A percentile compares a stretch with the other conserved stretches of the same genome.
Conservation (phyloP, 1,284 basidiomycete genomes). For the Vanrija sp. region DNA sequence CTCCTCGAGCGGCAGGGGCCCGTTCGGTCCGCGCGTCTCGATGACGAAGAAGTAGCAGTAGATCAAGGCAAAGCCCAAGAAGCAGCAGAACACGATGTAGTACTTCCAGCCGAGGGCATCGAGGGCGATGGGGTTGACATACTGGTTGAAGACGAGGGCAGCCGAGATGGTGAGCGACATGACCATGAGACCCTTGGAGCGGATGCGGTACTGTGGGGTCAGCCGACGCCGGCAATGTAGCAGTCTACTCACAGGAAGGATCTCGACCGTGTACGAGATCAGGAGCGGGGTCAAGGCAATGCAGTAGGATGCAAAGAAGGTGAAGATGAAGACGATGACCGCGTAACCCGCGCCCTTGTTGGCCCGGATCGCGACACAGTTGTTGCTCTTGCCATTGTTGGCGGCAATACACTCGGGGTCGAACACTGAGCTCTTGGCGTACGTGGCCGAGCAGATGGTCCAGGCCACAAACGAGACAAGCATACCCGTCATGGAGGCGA, state of each 20-base stretch:
- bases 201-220: conserved; percentile 47
- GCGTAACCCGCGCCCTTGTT: neutral
- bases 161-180: conserved; percentile 40
- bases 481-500: conserved; percentile 65
- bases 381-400: neutral
- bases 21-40: conserved; percentile 34
- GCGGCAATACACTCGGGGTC: neutral
- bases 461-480: conserved; percentile 60
- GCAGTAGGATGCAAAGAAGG: conserved; percentile 14
- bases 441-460: conserved; percentile 65
- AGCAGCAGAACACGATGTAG: conserved; percentile 37
- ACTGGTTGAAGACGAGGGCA: conserved; percentile 44
- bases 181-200: conserved; percentile 72
- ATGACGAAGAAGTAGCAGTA: conserved; percentile 44
- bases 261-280: conserved; percentile 23
- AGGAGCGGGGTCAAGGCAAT: conserved; percentile 12
- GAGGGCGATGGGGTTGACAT: conserved; percentile 43
- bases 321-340: conserved; percentile 18
- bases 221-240: no score
- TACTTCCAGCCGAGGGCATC: conserved; percentile 31
- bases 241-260: conserved; percentile 14
- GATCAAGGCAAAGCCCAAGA: conserved; percentile 42
- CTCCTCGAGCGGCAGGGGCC: conserved; percentile 42
- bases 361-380: neutral
- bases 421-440: conserved; percentile 19